Evolutionary conservation across 768 basidiomycete species (phyloP), one percentile per base, ranked within the genome.

Genomic region (Mycena indigotica): DNA sequence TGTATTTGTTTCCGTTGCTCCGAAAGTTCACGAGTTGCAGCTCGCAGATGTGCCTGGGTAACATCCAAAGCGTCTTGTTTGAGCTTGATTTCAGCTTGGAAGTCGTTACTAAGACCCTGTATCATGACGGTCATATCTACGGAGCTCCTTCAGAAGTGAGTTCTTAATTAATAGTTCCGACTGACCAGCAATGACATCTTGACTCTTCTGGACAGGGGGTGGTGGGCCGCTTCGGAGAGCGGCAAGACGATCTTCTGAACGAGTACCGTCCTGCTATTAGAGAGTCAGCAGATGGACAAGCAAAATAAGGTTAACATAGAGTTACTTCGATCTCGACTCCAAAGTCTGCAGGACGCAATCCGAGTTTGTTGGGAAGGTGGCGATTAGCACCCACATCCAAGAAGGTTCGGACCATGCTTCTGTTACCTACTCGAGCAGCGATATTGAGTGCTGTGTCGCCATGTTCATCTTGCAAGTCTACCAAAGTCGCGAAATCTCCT

Each of bases 371-470:
- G 19, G 89, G 84, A 58, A 92, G 77, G 65, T 85, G 82, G 63
- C 89, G 85, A 72, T 98, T 96, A 4, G 96, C 97, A 13, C 94
- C 95, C 6, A 94, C 91, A 66, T 97, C 95, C 57, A 99, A 66
- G 64, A 98, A 72, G 3, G 93, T 88, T 65, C 89, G 80, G 15
- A 98, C 94, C 57, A 98, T 70, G 59, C 88, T 87, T 60, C 89
- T 80, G 70, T 94, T 97, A 2, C 97, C 97, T 1, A 98, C 89
- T 55, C 96, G 76, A 0, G 96, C 95, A 15, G 96, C 93, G 65
- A 98, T 91, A 74, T 97, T 97, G 66, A 99, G 72, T 5, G 93
- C 93, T 0, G 96, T 98, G 69, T 99, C 97, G 0, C 96, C 97
- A 69, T 98, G 89, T 63, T 91, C 86, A 67, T 99, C 97, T 72